Base-by-base conservation (phyloP, 805 yeast species). In the Isabelozyma gotoi region DNA sequence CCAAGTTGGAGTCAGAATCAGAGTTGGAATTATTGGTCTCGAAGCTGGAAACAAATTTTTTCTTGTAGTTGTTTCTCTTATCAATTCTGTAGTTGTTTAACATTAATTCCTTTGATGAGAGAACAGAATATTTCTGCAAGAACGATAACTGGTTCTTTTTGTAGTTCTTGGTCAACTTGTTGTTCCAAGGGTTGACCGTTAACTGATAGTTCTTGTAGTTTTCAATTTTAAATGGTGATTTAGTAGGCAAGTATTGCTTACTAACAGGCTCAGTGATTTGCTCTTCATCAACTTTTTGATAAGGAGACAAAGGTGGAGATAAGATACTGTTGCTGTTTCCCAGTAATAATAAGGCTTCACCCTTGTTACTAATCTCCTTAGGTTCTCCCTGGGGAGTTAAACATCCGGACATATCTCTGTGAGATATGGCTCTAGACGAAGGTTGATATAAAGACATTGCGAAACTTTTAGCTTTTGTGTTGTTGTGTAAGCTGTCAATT, bases 101-200 rank as follows among this genome's bases (percentile, higher is more conserved):
- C 33, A 33, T 12, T 17, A 36, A 45, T 31, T 34, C 46, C 20
- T 36, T 24, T 12, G 34, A 34, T 40, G 60, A 55, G 8, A 62
- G 57, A 16, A 66, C 60, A 20, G 67, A 62, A 59, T 82, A 82
- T 51, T 79, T 79, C 44, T 71, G 71, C 45, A 82, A 65, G 50
- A 82, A 82, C n/a, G 57, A 58, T 43, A 78, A 51, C 47, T 81
- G 85, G 38, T 67, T 63, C 39, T 57, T 61, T 55, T 77, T 80
- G 62, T 70, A 82, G 38, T 68, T 67, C 31, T 72, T 65, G 4
- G 59, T 65, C 43, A 78, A 55, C 3, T 24, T 24, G 35, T 68
- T 69, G 7, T 60, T 48, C 78, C 82, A 80, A 4, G 86, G 80
- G 51, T 74, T 71, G 44, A 83, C 67, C 31, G 68, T 73, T 47